A percentile compares a stretch with the other conserved stretches of the same genome.
Conservation (phyloP, 371 early-diverging fungal genomes). For the Smittium mucronatum region DNA sequence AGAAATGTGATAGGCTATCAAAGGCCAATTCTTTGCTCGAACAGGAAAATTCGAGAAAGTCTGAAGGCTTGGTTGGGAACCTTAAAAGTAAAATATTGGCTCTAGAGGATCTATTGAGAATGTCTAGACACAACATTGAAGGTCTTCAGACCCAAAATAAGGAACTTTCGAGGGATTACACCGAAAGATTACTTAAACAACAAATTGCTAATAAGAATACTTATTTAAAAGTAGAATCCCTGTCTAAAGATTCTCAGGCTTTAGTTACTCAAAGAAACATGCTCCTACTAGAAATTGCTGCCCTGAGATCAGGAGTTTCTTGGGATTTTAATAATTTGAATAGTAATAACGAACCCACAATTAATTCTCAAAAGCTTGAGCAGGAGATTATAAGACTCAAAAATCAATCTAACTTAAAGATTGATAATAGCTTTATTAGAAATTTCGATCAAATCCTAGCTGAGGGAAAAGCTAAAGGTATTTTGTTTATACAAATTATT, state of each 20-base stretch:
- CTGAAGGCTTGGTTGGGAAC: slow-evolving; percentile 58
- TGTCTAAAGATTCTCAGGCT: slow-evolving; percentile 37
- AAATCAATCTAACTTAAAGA: slow-evolving; percentile 22
- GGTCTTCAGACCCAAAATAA: slow-evolving; percentile 56
- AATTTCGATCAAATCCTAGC: slow-evolving; percentile 26
- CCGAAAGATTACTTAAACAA: slow-evolving; percentile 48
- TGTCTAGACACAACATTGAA: slow-evolving; percentile 66
- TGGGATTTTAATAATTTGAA: slow-evolving; percentile 14
- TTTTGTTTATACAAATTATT: no score
- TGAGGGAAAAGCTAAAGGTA: background rate
- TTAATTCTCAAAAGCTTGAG: slow-evolving; percentile 26
- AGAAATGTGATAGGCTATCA: slow-evolving; percentile 36
- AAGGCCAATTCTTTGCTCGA: slow-evolving; percentile 53
- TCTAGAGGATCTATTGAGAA: slow-evolving; percentile 60
- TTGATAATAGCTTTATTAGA: slow-evolving; percentile 13
- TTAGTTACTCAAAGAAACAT: slow-evolving; percentile 24
- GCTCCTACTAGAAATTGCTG: slow-evolving; percentile 31
- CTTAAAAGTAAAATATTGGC: slow-evolving; percentile 60
- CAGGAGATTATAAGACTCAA: slow-evolving; percentile 31
- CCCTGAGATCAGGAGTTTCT: slow-evolving; percentile 26
- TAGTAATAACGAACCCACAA: background rate
- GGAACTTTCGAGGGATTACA: slow-evolving; percentile 50
- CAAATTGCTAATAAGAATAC: slow-evolving; percentile 58
- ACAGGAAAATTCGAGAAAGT: slow-evolving; percentile 51
- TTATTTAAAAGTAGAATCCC: slow-evolving; percentile 42